Percentiles rank a stretch among this genome's conserved stretches.
Conservation (phyloP, 208 protist species). For the Acanthamoeba triangularis region DNA sequence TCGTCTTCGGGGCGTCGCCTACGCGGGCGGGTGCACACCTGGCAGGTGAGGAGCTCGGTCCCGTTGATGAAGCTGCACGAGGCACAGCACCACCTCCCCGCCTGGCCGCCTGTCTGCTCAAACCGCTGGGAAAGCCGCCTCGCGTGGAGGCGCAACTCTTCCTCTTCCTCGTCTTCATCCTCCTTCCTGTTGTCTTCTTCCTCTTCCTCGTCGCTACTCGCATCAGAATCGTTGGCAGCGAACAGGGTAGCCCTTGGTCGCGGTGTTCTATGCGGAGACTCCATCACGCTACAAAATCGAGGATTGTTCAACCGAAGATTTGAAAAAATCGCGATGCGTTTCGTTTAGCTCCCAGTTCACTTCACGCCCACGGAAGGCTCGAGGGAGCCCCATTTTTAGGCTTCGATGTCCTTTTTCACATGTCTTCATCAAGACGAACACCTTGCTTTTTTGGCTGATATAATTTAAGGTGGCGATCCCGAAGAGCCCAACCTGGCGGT, state of each 20-base stretch:
- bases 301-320: too few species aligned
- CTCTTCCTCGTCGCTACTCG: background rate
- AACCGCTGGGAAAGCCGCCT: background rate
- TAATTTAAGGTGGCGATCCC: background rate
- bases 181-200: background rate
- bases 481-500: background rate
- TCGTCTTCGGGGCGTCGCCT: background rate
- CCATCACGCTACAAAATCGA: too few species aligned
- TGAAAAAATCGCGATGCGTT: too few species aligned
- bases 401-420: too few species aligned
- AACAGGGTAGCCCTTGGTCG: too few species aligned
- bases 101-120: background rate
- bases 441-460: too few species aligned
- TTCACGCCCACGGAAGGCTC: too few species aligned
- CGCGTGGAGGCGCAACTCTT: background rate
- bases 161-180: background rate
- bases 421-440: too few species aligned
- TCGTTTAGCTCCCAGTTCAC: too few species aligned
- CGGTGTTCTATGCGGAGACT: too few species aligned
- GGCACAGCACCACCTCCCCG: background rate
- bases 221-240: too few species aligned
- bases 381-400: too few species aligned
- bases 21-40: background rate
- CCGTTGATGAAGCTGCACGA: conserved; percentile 1
- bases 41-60: background rate